Percentiles rank a stretch among this genome's conserved stretches.
These are phyloP conservation scores for Alloteropsis semialata DNA, from an alignment of 176 grass and related monocot genomes.

Conservation along the genomic window DNA sequence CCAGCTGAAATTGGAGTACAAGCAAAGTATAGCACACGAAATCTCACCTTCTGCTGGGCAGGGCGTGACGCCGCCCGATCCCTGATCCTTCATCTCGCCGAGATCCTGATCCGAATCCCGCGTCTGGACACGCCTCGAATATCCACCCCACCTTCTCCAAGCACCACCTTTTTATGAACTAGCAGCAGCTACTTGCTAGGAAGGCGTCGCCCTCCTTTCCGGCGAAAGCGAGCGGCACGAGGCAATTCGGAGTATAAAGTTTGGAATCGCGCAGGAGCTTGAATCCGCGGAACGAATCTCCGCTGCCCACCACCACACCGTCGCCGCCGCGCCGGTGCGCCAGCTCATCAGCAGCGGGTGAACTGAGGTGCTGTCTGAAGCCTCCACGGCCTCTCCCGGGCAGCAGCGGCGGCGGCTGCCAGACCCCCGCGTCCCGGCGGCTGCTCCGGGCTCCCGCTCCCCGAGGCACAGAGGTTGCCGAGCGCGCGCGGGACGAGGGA, in stretches of 20 bases:
- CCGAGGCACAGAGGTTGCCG: background rate
- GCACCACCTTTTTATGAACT: conserved; percentile 13
- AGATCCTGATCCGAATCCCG: conserved; percentile 50
- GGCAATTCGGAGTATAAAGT: conserved; percentile 14
- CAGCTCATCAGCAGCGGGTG: background rate
- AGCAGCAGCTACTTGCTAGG: background rate
- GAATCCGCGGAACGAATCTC: background rate
- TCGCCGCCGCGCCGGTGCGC: background rate
- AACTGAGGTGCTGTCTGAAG: background rate
- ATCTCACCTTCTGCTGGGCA: conserved; percentile 40
- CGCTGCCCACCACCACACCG: background rate
- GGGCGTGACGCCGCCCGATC: conserved; percentile 44
- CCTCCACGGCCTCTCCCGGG: background rate
- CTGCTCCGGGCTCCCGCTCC: background rate
- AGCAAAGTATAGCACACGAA: background rate
- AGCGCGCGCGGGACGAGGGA: background rate
- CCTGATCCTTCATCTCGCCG: conserved; percentile 51
- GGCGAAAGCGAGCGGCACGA: conserved; percentile 22
- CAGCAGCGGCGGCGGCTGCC: background rate
- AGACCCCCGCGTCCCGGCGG: background rate
- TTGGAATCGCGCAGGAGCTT: background rate
- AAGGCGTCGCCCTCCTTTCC: background rate
- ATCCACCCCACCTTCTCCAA: background rate
- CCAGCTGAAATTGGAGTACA: background rate
- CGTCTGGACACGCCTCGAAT: conserved; percentile 27